These are phyloP conservation scores for Solanum appendiculatum DNA, from an alignment of 257 asterid species.

Conservation along the genomic window DNA sequence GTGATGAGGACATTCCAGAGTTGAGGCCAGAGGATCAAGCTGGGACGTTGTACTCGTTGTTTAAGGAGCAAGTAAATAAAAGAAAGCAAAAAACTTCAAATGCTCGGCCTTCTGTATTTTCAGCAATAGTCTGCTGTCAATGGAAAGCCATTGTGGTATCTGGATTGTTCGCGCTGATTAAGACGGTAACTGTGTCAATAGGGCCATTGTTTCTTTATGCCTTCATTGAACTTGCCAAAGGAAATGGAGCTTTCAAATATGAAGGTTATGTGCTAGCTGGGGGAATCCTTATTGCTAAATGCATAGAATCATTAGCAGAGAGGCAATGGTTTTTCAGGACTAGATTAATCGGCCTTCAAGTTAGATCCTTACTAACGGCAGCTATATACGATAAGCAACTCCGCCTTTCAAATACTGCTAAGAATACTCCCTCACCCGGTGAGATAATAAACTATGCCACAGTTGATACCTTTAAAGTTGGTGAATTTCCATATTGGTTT, in stretches of 20 bases:
- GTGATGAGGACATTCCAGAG: constrained; percentile 15
- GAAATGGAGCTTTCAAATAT: constrained; percentile 4
- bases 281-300: constrained; percentile 18
- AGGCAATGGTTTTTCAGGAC: constrained; percentile 31
- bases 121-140: constrained; percentile 13
- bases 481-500: constrained; percentile 28
- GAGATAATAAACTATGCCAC: constrained; percentile 31
- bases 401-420: constrained; percentile 11
- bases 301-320: constrained; percentile 26
- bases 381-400: constrained; percentile 28
- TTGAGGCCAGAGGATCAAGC: constrained; percentile 15
- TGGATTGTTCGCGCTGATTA: constrained; percentile 19
- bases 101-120: not conserved
- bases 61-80: constrained; percentile 8
- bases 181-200: constrained; percentile 11
- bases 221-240: constrained; percentile 24
- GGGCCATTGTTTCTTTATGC: constrained; percentile 28
- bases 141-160: constrained; percentile 16
- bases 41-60: constrained; percentile 11
- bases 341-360: constrained; percentile 19
- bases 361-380: constrained; percentile 19
- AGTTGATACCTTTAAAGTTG: constrained; percentile 21
- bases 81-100: not conserved
- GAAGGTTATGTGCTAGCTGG: constrained; percentile 16
- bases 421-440: constrained; percentile 17